A percentile compares a stretch with the other conserved stretches of the same genome.
These are phyloP conservation scores for Leptographium radiaticola DNA, from an alignment of 2,329 filamentous ascomycete species.

Conservation along the genomic window DNA sequence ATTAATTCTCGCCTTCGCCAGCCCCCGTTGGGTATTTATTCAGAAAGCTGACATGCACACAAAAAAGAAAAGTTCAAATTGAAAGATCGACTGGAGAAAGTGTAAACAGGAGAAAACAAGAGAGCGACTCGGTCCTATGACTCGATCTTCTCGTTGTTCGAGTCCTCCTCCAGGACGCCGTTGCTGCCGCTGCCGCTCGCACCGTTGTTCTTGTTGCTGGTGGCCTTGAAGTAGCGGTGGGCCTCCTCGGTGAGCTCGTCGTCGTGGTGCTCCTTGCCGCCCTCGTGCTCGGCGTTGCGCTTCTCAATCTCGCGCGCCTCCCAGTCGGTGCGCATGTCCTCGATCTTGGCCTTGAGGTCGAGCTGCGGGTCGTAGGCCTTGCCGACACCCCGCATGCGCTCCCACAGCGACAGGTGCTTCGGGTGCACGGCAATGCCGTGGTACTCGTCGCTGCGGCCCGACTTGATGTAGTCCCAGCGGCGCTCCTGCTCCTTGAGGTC, in stretches of 20 bases:
- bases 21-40: not conserved
- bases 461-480: conserved; percentile 76
- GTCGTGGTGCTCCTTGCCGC: conserved; percentile 23
- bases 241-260: conserved; percentile 40
- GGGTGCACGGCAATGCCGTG: conserved; percentile 89
- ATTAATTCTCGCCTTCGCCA: not conserved
- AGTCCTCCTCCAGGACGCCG: conserved; percentile 4
- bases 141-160: conserved; percentile 1
- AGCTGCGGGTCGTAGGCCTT: conserved; percentile 73
- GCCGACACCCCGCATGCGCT: conserved; percentile 63
- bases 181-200: not conserved
- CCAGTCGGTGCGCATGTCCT: conserved; percentile 62
- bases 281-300: conserved; percentile 34
- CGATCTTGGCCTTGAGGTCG: conserved; percentile 74
- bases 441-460: conserved; percentile 68
- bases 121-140: not conserved
- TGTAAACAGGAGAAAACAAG: not conserved
- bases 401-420: conserved; percentile 77
- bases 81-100: too few relatives aligned
- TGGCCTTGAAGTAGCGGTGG: conserved; percentile 38
- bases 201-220: conserved; percentile 10
- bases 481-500: conserved; percentile 97
- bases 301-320: conserved; percentile 34
- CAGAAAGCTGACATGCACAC: not conserved
- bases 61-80: not conserved